phyloP scores from a whole-genome alignment of 2,329 filamentous ascomycete species.

The Fusarium cyanostomum region DNA sequence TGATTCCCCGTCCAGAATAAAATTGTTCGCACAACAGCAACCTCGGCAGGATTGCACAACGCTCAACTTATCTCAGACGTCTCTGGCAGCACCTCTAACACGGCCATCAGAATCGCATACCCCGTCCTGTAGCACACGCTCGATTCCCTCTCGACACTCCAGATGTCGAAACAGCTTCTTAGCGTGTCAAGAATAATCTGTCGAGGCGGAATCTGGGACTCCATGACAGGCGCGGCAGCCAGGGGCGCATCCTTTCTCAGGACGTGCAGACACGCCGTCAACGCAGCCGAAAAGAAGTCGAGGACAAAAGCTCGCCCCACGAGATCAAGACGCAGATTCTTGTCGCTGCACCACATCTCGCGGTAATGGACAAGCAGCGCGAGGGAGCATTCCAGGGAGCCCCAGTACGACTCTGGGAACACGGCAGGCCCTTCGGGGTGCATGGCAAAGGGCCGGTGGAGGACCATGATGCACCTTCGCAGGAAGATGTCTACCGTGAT shows the following conservation, averaged over 20 bases:
- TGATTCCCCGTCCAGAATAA: not conserved
- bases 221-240: constrained; percentile 39
- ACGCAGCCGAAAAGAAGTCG: constrained; percentile 49
- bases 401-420: constrained; percentile 51
- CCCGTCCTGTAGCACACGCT: constrained; percentile 50
- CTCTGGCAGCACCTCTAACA: constrained; percentile 42
- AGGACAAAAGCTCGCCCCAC: constrained; percentile 48
- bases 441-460: constrained; percentile 50
- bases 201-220: constrained; percentile 46
- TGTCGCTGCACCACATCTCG: constrained; percentile 47
- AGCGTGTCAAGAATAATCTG: constrained; percentile 50
- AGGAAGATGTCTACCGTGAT: constrained; percentile 50
- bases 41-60: no score
- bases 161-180: constrained; percentile 48
- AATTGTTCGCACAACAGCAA: no score
- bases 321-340: constrained; percentile 41
- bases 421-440: constrained; percentile 46
- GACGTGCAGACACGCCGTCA: constrained; percentile 49
- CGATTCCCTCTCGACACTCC: constrained; percentile 48
- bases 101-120: constrained; percentile 45
- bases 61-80: not conserved
- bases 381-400: constrained; percentile 50
- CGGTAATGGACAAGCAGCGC: constrained; percentile 50
- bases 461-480: constrained; percentile 49
- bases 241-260: constrained; percentile 49